phyloP scores from a whole-genome alignment of 768 basidiomycete species.

The Tulasnella sp. region DNA sequence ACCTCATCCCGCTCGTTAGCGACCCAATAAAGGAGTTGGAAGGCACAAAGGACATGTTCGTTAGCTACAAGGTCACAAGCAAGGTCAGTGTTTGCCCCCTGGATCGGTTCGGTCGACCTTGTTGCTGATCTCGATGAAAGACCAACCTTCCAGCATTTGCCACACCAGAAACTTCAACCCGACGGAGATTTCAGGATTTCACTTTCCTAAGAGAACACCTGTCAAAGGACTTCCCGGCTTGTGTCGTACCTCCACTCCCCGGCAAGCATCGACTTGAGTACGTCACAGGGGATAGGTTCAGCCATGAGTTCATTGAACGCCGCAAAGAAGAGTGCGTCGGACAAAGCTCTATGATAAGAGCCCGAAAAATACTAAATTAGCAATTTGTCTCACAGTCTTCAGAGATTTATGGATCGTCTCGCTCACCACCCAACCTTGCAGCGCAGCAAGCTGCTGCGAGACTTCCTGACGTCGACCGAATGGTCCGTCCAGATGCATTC shows the following conservation, averaged over 20 bases:
- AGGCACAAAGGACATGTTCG: slow-evolving; percentile 95
- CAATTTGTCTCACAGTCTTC: slow-evolving; percentile 53
- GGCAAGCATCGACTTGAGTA: slow-evolving; percentile 99
- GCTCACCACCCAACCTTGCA: slow-evolving; percentile 93
- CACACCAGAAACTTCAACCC: slow-evolving; percentile 62
- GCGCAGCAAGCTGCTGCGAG: slow-evolving; percentile 81
- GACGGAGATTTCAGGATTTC: slow-evolving; percentile 95
- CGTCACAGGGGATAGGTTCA: slow-evolving; percentile 95
- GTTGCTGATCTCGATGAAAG: slow-evolving; percentile 42
- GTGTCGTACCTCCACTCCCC: slow-evolving; percentile 94
- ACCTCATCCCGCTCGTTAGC: slow-evolving; percentile 73
- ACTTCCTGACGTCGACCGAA: slow-evolving; percentile 96
- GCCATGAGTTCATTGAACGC: slow-evolving; percentile 94
- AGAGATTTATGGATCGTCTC: slow-evolving; percentile 86
- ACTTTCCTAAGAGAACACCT: slow-evolving; percentile 88
- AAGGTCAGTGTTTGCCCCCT: slow-evolving; percentile 52
- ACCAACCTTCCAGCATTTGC: slow-evolving; percentile 89
- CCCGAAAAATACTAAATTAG: background rate
- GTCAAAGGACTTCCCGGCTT: slow-evolving; percentile 88
- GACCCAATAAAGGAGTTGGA: slow-evolving; percentile 95
- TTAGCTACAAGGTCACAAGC: slow-evolving; percentile 86
- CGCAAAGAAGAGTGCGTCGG: slow-evolving; percentile 52
- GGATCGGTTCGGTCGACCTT: background rate
- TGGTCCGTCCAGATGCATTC: slow-evolving; percentile 99
- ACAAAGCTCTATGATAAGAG: slow-evolving; percentile 49